Percentiles rank a stretch among this genome's conserved stretches.
Conservation (phyloP, 805 yeast species). For the Wickerhamomyces rabaulensis region DNA sequence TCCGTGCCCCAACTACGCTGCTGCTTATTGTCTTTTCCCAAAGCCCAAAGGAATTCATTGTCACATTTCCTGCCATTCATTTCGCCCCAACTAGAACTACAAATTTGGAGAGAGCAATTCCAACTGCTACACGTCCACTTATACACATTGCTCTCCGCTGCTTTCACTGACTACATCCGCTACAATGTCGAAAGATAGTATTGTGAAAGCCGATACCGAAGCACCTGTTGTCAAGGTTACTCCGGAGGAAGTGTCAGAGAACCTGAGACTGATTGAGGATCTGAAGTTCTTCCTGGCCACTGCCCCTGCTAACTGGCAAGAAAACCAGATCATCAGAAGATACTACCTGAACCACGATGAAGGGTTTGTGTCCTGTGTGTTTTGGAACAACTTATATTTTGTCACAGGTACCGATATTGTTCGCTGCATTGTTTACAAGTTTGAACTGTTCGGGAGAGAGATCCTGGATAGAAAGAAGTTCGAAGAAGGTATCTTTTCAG, state of each 20-base stretch:
- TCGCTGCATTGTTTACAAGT: constrained; percentile 81
- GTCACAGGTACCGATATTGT: constrained; percentile 96
- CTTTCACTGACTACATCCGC: too few species aligned
- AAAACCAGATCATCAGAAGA: constrained; percentile 78
- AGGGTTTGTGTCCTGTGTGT: constrained; percentile 88
- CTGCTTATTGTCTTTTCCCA: background rate
- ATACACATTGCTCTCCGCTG: background rate
- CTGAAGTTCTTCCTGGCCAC: constrained; percentile 82
- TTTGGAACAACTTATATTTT: constrained; percentile 85
- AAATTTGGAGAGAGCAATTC: background rate
- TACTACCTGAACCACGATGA: constrained; percentile 84
- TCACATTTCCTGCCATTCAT: background rate
- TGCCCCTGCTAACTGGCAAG: constrained; percentile 94
- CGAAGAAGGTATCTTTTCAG: constrained; percentile 94
- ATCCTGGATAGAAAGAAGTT: constrained; percentile 86
- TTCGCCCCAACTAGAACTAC: background rate
- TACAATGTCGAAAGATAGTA: background rate
- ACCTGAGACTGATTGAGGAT: constrained; percentile 63
- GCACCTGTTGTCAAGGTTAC: constrained; percentile 2
- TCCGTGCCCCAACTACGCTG: too few species aligned
- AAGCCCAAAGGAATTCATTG: too few species aligned
- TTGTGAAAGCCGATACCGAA: background rate
- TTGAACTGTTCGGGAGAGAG: constrained; percentile 84
- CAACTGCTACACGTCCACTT: background rate
- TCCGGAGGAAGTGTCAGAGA: constrained; percentile 37